Conservation (phyloP, 768 basidiomycete species). For the Tephrocybe sp. region DNA sequence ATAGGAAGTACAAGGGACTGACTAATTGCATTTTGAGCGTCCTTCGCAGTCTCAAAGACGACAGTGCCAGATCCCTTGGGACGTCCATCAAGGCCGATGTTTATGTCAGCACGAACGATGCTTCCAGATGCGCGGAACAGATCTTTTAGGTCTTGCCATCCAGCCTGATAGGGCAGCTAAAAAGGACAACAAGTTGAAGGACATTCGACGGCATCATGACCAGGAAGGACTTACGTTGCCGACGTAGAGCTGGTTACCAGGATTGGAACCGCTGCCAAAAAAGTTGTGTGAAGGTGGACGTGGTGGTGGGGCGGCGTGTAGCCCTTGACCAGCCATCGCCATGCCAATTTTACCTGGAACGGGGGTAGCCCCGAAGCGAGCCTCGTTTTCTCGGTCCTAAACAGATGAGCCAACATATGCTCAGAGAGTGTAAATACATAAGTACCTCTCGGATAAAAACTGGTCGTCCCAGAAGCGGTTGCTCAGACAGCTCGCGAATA, state of each 20-base stretch:
- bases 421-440: neutral
- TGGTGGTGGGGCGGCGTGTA: constrained; percentile 76
- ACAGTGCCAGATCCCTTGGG: constrained; percentile 99
- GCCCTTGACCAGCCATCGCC: constrained; percentile 92
- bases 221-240: constrained; percentile 66
- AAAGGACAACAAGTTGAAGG: constrained; percentile 3
- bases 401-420: neutral
- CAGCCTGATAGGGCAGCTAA: constrained; percentile 94
- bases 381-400: constrained; percentile 95
- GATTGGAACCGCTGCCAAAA: constrained; percentile 57
- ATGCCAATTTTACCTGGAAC: constrained; percentile 95
- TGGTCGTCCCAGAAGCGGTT: constrained; percentile 85
- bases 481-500: constrained; percentile 88
- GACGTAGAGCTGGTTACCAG: constrained; percentile 92
- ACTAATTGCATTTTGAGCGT: constrained; percentile 92
- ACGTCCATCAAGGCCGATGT: constrained; percentile 87
- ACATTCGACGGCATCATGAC: neutral
- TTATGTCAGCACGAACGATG: constrained; percentile 94
- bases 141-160: constrained; percentile 98
- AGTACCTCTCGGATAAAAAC: constrained; percentile 94
- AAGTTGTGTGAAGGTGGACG: constrained; percentile 80
- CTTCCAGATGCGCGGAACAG: constrained; percentile 94
- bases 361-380: constrained; percentile 92
- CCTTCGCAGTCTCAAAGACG: constrained; percentile 87
- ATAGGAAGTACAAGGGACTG: constrained; percentile 27